Conservation (phyloP, 306 rosid genomes). For the Senna tora region DNA sequence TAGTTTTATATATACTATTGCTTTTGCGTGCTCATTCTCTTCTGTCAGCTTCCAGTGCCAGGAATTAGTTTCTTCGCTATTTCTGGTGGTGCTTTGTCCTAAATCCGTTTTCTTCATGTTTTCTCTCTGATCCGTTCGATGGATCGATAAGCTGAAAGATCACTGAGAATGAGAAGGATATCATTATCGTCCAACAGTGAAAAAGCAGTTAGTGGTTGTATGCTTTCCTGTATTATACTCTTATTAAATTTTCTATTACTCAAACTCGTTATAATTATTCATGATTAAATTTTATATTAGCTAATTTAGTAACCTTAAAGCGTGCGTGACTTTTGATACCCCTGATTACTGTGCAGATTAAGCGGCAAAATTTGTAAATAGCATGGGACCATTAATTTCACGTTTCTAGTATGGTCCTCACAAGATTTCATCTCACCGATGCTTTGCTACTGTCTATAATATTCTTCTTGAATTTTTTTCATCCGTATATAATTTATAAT, state of each 20-base stretch:
- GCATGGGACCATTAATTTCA: slow-evolving; percentile 54
- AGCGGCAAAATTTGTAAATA: slow-evolving; percentile 37
- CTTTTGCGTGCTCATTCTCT: slow-evolving; percentile 96
- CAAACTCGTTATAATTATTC: background rate
- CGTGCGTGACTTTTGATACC: slow-evolving; percentile 66
- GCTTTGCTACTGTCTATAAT: slow-evolving; percentile 25
- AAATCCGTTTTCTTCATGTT: background rate
- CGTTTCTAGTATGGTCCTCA: slow-evolving; percentile 65
- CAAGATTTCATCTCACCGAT: slow-evolving; percentile 1
- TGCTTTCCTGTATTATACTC: background rate
- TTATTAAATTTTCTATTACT: background rate
- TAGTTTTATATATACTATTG: slow-evolving; percentile 50
- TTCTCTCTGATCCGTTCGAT: background rate
- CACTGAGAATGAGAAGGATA: slow-evolving; percentile 36
- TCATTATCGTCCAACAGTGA: slow-evolving; percentile 45
- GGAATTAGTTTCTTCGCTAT: slow-evolving; percentile 12
- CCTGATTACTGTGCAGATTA: slow-evolving; percentile 49
- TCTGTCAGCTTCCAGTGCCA: slow-evolving; percentile 72
- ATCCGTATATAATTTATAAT: slow-evolving; percentile 20
- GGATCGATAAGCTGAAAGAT: background rate
- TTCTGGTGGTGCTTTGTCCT: slow-evolving; percentile 43
- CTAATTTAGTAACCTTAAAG: slow-evolving; percentile 41
- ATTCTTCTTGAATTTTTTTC: slow-evolving; percentile 16
- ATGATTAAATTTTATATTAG: slow-evolving; percentile 30
- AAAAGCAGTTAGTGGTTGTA: slow-evolving; percentile 10